Conservation (phyloP, 306 rosid species). For the Pueraria montana region DNA sequence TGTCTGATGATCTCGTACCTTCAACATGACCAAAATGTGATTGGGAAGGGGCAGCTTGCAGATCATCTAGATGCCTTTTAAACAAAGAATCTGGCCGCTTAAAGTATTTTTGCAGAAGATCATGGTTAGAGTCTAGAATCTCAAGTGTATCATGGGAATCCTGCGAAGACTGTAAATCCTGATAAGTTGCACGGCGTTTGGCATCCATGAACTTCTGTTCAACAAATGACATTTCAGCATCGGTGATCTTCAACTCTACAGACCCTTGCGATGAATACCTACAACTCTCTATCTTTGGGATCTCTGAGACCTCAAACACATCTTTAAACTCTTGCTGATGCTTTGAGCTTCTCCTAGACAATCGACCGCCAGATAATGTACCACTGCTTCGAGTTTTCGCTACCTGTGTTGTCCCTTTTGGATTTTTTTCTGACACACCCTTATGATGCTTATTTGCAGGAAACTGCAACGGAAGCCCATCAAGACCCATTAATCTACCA, state of each 20-base stretch:
- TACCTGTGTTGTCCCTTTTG: constrained; percentile 45
- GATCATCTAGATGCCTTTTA: constrained; percentile 70
- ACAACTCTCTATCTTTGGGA: not conserved
- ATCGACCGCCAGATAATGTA: constrained; percentile 36
- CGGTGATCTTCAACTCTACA: not conserved
- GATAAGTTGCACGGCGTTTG: constrained; percentile 30
- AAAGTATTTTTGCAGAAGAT: constrained; percentile 65
- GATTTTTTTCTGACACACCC: constrained; percentile 46
- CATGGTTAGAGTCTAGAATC: constrained; percentile 70
- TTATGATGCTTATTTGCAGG: constrained; percentile 54
- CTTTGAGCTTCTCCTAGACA: constrained; percentile 26
- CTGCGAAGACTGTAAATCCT: constrained; percentile 57
- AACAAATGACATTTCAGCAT: constrained; percentile 18
- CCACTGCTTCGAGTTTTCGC: constrained; percentile 56
- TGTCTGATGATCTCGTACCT: constrained; percentile 55
- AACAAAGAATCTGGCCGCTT: constrained; percentile 75
- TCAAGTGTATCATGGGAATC: constrained; percentile 71
- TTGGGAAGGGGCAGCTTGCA: constrained; percentile 54
- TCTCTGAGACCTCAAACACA: constrained; percentile 34
- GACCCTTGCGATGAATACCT: not conserved
- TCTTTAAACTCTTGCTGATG: constrained; percentile 21
- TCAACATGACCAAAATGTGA: constrained; percentile 56
- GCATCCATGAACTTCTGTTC: constrained; percentile 29
- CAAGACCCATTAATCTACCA: constrained; percentile 92
- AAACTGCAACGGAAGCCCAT: constrained; percentile 71